Base-by-base conservation (phyloP, 176 grass and related monocot genomes). In the Carex scoparia region DNA sequence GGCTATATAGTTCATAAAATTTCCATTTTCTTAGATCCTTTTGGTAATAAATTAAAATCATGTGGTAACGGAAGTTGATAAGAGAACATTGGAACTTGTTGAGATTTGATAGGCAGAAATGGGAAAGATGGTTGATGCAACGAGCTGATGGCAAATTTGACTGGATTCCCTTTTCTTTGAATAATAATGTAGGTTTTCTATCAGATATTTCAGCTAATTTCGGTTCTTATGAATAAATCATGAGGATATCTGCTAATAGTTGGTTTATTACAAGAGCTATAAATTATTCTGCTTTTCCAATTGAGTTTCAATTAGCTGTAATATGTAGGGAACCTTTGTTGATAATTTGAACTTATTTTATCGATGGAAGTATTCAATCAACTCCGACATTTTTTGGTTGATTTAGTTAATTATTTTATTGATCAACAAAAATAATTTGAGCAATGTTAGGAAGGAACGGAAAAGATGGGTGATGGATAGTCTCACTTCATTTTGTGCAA, bases 51-150 rank as follows among this genome's bases (percentile, higher is more conserved):
- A 87, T 46, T 6, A 86, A 65, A 23, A 64, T 2, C 10, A 79
- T 83, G 80, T 67, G 14, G 16, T 82, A 79, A 64, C 18, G 84
- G 74, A 46, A 86, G 87, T 90, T 91, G 72, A 94, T 91, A 68
- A 46, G 85, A 85, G 70, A 57, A 83, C 72, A 83, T 89, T 62
- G 86, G 81, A 90, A 93, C 87, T 83, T 83, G 81, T 33, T 86
- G 87, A 85, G 86, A 87, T 92, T 94, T 97, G 65, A 90, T 94
- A 94, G 91, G 92, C 40, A 61, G 44, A 88, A 94, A 76, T 94
- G 90, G 69, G 85, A 86, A 94, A 80, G 91, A 91, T 82, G 91
- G 95, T 91, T 97, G 91, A 97, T 84, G 84, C 89, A 85, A 84
- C 91, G 85, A 87, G 84, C 79, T 19, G 10, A 77, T 61, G 79